Conservation (phyloP, 805 yeast genomes). For the Torulaspora franciscae region DNA sequence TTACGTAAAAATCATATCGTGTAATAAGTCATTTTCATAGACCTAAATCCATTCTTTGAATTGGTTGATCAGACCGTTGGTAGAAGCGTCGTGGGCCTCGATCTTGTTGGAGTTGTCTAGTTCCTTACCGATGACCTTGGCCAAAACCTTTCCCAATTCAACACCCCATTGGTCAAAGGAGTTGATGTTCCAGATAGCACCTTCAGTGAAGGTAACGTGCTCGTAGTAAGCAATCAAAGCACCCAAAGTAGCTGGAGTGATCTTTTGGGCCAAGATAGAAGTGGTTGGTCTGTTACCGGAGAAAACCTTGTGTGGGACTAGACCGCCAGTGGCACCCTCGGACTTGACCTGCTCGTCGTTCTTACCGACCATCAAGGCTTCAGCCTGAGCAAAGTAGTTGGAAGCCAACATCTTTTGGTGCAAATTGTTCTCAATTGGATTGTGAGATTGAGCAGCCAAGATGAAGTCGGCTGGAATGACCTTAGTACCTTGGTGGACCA, state of each 20-base stretch:
- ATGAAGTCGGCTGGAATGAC: constrained; percentile 95
- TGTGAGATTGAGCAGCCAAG: constrained; percentile 94
- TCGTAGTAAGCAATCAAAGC: constrained; percentile 97
- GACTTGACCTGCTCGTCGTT: constrained; percentile 72
- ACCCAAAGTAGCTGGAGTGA: constrained; percentile 95
- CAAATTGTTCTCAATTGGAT: constrained; percentile 88
- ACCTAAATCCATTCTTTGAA: constrained; percentile 74
- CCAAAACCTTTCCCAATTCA: constrained; percentile 95
- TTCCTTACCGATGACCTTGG: constrained; percentile 91
- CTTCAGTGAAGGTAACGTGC: constrained; percentile 95
- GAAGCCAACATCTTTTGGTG: constrained; percentile 99
- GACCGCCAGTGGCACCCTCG: constrained; percentile 82
- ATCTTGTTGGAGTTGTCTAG: constrained; percentile 58
- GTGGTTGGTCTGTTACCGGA: constrained; percentile 99
- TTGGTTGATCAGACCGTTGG: constrained; percentile 89
- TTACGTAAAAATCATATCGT: constrained; percentile 10
- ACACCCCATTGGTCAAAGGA: constrained; percentile 99
- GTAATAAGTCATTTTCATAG: background rate
- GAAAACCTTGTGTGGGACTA: constrained; percentile 94
- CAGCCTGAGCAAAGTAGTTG: constrained; percentile 97
- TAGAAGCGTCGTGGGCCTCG: constrained; percentile 78
- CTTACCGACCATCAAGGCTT: constrained; percentile 96
- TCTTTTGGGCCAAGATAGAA: constrained; percentile 88
- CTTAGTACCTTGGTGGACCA: constrained; percentile 98
- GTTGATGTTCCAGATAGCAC: constrained; percentile 99